These are phyloP conservation scores for Podosphaera xanthii DNA, from an alignment of 2,329 filamentous ascomycete genomes.

Conservation along the genomic window DNA sequence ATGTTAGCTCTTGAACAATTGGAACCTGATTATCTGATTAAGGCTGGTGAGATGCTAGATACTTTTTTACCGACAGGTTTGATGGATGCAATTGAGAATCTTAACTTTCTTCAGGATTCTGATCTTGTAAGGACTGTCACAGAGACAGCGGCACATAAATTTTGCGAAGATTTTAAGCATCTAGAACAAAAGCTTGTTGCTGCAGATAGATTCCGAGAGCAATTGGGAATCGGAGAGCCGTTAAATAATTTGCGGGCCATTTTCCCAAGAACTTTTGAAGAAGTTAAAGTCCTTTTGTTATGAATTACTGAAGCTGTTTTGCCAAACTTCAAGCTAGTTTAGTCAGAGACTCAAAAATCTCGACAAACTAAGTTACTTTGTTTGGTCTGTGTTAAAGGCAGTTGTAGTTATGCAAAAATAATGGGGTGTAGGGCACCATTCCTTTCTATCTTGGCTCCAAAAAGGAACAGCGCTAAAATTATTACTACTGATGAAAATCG, in stretches of 20 bases:
- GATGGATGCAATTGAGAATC: constrained; percentile 70
- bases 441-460: no score
- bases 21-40: constrained; percentile 34
- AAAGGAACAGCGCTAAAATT: no score
- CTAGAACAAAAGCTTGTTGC: constrained; percentile 37
- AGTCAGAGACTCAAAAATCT: no score
- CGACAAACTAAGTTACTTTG: no score
- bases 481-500: no score
- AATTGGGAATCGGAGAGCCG: constrained; percentile 6
- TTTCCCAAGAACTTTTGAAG: constrained; percentile 17
- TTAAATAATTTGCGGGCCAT: constrained; percentile 12
- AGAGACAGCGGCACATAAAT: constrained; percentile 59
- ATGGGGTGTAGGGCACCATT: no score
- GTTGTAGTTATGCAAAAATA: no score
- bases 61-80: constrained; percentile 80
- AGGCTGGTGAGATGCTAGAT: constrained; percentile 57
- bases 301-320: constrained; percentile 2
- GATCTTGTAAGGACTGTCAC: constrained; percentile 52
- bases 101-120: constrained; percentile 52
- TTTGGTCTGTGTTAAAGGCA: no score
- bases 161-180: constrained; percentile 65
- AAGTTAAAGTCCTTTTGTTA: constrained; percentile 17
- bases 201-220: constrained; percentile 27
- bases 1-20: constrained; percentile 37
- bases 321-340: no score